Conservation (phyloP, 2,329 filamentous ascomycete species). For the Hawksworthiomyces lignivorus region DNA sequence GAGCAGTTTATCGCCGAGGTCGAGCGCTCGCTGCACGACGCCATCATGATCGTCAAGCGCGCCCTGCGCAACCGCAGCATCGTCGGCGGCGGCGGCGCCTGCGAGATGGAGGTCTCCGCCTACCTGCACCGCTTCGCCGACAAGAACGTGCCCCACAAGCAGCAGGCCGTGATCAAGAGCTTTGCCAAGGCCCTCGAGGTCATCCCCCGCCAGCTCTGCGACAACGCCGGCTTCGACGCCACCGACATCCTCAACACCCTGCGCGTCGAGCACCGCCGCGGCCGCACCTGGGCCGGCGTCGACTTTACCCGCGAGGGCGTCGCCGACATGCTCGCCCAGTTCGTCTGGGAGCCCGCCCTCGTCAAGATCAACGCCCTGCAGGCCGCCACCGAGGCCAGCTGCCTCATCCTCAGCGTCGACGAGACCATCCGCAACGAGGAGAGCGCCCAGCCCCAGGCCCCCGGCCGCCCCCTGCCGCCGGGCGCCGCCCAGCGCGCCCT, state of each 20-base stretch:
- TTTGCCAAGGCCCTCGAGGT: slow-evolving; percentile 97
- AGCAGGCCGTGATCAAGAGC: slow-evolving; percentile 94
- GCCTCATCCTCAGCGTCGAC: slow-evolving; percentile 90
- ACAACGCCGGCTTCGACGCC: slow-evolving; percentile 97
- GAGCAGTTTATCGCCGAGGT: slow-evolving; percentile 99
- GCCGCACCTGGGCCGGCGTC: slow-evolving; percentile 90
- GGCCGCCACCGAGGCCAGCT: slow-evolving; percentile 90
- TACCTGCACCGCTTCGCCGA: slow-evolving; percentile 91
- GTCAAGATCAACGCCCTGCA: slow-evolving; percentile 97
- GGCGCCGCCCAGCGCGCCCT: slow-evolving; percentile 85
- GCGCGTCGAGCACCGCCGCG: slow-evolving; percentile 92
- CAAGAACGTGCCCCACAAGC: slow-evolving; percentile 86
- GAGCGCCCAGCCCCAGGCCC: slow-evolving; percentile 74
- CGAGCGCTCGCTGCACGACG: slow-evolving; percentile 93
- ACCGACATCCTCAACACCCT: slow-evolving; percentile 96
- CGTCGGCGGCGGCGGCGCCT: slow-evolving; percentile 88
- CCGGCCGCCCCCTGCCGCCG: slow-evolving; percentile 64
- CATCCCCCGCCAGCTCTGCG: slow-evolving; percentile 92
- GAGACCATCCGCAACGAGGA: slow-evolving; percentile 99
- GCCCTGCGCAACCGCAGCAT: slow-evolving; percentile 92
- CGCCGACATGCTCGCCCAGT: slow-evolving; percentile 86
- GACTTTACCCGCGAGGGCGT: slow-evolving; percentile 92
- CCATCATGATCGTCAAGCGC: slow-evolving; percentile 99
- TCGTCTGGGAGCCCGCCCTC: slow-evolving; percentile 94
- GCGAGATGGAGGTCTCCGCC: slow-evolving; percentile 93